These are phyloP conservation scores for Dendrostoma leiphaemia DNA, from an alignment of 2,329 filamentous ascomycete species.

Conservation along the genomic window DNA sequence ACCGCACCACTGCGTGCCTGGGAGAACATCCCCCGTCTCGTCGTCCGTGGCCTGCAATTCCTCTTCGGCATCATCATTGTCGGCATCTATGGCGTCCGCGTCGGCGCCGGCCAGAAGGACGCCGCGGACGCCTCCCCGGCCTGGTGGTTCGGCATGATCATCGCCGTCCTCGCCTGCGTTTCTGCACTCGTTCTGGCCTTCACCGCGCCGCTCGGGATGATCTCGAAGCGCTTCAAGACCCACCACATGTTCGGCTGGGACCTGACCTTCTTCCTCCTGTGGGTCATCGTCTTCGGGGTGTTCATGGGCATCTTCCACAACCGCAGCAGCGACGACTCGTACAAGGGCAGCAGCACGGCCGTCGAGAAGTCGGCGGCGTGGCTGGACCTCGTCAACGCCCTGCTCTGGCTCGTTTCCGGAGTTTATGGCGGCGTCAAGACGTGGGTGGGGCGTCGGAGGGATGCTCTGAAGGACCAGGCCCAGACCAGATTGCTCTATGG, in stretches of 20 bases:
- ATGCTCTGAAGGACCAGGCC: slow-evolving; percentile 35
- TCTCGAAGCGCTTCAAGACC: slow-evolving; percentile 35
- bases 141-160: slow-evolving; percentile 64
- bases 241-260: slow-evolving; percentile 47
- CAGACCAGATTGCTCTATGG: slow-evolving; percentile 35
- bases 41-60: slow-evolving; percentile 66
- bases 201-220: slow-evolving; percentile 33
- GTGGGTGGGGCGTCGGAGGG: slow-evolving; percentile 39
- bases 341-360: slow-evolving; percentile 40
- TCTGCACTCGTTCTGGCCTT: slow-evolving; percentile 46
- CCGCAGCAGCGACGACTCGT: slow-evolving; percentile 50
- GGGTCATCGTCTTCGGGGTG: slow-evolving; percentile 68
- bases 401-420: slow-evolving; percentile 60
- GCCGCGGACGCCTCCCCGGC: slow-evolving; percentile 34
- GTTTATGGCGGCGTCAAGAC: slow-evolving; percentile 40
- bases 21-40: slow-evolving; percentile 45
- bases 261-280: slow-evolving; percentile 43
- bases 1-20: slow-evolving; percentile 45
- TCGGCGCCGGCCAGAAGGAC: slow-evolving; percentile 41
- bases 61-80: slow-evolving; percentile 66
- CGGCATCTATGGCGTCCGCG: slow-evolving; percentile 65
- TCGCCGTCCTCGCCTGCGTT: slow-evolving; percentile 52
- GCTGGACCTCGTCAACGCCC: slow-evolving; percentile 66
- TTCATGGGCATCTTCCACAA: slow-evolving; percentile 71
- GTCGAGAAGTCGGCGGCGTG: slow-evolving; percentile 71